Conservation (phyloP, 176 grass and related monocot genomes). For the Triticum dicoccoides region DNA sequence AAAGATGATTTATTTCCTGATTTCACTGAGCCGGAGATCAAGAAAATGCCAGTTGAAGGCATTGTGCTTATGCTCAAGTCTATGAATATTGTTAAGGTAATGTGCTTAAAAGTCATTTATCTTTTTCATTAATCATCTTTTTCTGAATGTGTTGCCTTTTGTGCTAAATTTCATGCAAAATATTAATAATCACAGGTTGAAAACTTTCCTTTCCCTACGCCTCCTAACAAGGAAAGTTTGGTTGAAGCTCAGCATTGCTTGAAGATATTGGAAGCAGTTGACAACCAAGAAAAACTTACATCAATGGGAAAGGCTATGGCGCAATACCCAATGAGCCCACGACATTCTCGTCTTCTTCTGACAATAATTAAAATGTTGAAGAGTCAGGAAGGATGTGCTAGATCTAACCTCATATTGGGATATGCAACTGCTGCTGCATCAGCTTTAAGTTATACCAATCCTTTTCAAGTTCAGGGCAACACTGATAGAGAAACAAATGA, state of each 20-base stretch:
- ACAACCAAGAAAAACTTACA: slow-evolving; percentile 55
- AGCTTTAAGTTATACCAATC: slow-evolving; percentile 86
- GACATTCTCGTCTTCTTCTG: slow-evolving; percentile 87
- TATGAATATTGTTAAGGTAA: slow-evolving; percentile 88
- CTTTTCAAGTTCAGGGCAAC: slow-evolving; percentile 61
- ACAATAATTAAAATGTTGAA: slow-evolving; percentile 78
- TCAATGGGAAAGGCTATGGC: slow-evolving; percentile 86
- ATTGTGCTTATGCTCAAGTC: slow-evolving; percentile 92
- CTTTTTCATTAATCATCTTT: slow-evolving; percentile 20
- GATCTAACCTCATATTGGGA: slow-evolving; percentile 69
- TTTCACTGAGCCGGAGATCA: slow-evolving; percentile 82
- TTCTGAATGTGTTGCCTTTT: neutral
- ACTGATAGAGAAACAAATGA: slow-evolving; percentile 30
- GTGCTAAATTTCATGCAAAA: slow-evolving; percentile 9
- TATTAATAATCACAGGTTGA: slow-evolving; percentile 60
- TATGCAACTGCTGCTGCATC: slow-evolving; percentile 73
- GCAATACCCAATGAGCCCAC: slow-evolving; percentile 85
- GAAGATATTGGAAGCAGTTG: slow-evolving; percentile 77
- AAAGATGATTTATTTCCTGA: slow-evolving; percentile 95
- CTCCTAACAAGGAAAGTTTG: slow-evolving; percentile 72
- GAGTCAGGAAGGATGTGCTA: slow-evolving; percentile 38
- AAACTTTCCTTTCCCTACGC: slow-evolving; percentile 95
- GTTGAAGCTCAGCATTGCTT: slow-evolving; percentile 82
- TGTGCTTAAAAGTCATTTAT: neutral
- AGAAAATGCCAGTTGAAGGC: slow-evolving; percentile 87